Percentiles rank a stretch among this genome's conserved stretches.
Evolutionary conservation across 495 filamentous ascomycete genomes (phyloP).

Genomic region (Neurospora africana): DNA sequence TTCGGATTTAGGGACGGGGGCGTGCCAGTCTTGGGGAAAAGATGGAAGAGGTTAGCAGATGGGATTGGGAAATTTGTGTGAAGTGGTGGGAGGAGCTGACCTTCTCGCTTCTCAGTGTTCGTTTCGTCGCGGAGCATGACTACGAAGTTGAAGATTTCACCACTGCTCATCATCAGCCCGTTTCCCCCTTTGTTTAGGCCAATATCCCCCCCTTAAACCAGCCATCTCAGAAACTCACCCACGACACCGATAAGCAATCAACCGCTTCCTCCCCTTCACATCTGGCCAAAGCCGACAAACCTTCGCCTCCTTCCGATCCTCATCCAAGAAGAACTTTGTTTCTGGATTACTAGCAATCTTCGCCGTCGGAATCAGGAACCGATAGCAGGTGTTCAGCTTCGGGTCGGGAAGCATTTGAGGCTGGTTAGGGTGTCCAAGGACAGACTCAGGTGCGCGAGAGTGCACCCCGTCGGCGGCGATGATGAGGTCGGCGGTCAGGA

Average conservation of each 20-base stretch:
- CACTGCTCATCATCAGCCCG: background rate
- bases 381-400: slow-evolving; percentile 27
- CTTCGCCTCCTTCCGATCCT: slow-evolving; percentile 12
- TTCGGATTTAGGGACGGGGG: slow-evolving; percentile 13
- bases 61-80: too few relatives aligned
- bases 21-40: slow-evolving; percentile 13
- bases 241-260: slow-evolving; percentile 37
- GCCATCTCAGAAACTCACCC: slow-evolving; percentile 7
- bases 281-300: slow-evolving; percentile 17
- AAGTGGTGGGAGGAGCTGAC: background rate
- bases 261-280: slow-evolving; percentile 15
- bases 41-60: background rate
- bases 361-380: slow-evolving; percentile 33
- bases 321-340: slow-evolving; percentile 19
- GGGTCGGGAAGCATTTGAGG: slow-evolving; percentile 7
- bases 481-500: slow-evolving; percentile 31
- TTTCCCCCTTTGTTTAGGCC: background rate
- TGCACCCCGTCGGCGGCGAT: slow-evolving; percentile 42
- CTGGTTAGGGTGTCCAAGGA: slow-evolving; percentile 15
- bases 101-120: background rate
- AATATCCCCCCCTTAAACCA: background rate
- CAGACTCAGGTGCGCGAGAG: slow-evolving; percentile 16
- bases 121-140: slow-evolving; percentile 2
- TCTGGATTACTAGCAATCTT: slow-evolving; percentile 26
- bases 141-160: slow-evolving; percentile 32